phyloP scores from a whole-genome alignment of 192 early-diverging fungal genomes.

The Dimargaris cristalligena region DNA sequence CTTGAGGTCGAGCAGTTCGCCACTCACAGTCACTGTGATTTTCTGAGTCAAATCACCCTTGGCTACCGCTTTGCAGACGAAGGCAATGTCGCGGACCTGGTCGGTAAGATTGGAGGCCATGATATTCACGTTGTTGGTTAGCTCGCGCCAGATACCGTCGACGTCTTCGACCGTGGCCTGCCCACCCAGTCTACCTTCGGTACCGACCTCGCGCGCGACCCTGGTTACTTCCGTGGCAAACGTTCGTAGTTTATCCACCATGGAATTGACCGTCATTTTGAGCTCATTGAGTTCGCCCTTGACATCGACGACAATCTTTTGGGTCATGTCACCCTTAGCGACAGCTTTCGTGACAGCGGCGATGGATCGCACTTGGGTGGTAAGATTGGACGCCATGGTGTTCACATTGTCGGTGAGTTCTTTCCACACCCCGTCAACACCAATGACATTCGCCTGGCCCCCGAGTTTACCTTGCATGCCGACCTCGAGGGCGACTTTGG shows the following conservation, averaged over 20 bases:
- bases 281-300: conserved; percentile 1
- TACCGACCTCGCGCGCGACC: conserved; percentile 5
- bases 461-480: conserved; percentile 3
- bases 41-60: background rate
- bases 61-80: conserved; percentile 5
- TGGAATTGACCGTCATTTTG: conserved; percentile 6
- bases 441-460: conserved; percentile 1
- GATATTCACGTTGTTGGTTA: conserved; percentile 5
- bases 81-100: conserved; percentile 6
- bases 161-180: conserved; percentile 6
- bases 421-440: conserved; percentile 8
- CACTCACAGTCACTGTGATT: background rate
- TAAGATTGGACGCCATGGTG: conserved; percentile 7
- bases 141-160: conserved; percentile 8
- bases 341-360: conserved; percentile 4
- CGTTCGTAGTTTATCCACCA: conserved; percentile 2
- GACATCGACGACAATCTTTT: conserved; percentile 7
- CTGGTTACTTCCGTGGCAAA: conserved; percentile 9
- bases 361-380: conserved; percentile 9
- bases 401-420: conserved; percentile 10
- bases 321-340: conserved; percentile 7
- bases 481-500: conserved; percentile 5
- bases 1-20: conserved; percentile 6
- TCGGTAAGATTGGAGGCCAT: conserved; percentile 10
- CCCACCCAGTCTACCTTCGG: conserved; percentile 6